Percentiles rank a stretch among this genome's conserved stretches.
Evolutionary conservation across 2,329 filamentous ascomycete genomes (phyloP).

Genomic region (Epicoccum sorghinum): DNA sequence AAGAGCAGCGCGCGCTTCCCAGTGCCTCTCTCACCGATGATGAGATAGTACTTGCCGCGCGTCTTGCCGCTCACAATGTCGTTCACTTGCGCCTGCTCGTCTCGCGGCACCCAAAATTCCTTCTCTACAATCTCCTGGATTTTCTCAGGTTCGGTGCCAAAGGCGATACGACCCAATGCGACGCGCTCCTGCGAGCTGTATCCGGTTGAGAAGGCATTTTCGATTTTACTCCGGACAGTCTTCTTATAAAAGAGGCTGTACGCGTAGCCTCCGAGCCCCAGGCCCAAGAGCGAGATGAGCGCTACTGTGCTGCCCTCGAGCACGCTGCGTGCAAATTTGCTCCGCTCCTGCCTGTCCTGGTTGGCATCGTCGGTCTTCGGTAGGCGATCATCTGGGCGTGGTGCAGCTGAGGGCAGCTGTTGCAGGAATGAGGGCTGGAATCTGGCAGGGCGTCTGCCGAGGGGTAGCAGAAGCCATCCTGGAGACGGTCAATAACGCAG

Average conservation of each 20-base stretch:
- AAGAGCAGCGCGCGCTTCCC: conserved; percentile 95
- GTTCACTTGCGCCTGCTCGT: conserved; percentile 81
- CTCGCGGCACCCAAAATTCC: conserved; percentile 79
- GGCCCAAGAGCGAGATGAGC: conserved; percentile 41
- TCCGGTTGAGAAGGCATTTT: conserved; percentile 42
- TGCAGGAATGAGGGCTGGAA: conserved; percentile 17
- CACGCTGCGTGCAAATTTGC: conserved; percentile 40
- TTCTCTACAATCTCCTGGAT: conserved; percentile 46
- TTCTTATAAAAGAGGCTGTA: conserved; percentile 44
- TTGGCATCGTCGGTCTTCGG: background rate
- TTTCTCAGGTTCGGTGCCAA: conserved; percentile 33
- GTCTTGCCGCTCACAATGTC: conserved; percentile 76
- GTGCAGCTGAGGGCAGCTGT: conserved; percentile 11
- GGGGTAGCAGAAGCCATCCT: conserved; percentile 41
- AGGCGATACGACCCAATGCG: conserved; percentile 37
- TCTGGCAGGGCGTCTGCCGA: conserved; percentile 28
- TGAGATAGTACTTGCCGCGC: conserved; percentile 83
- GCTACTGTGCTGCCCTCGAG: conserved; percentile 45
- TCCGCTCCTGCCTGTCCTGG: conserved; percentile 27
- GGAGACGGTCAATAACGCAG: background rate
- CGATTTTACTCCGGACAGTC: conserved; percentile 39
- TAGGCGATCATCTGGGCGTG: background rate
- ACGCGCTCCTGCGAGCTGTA: conserved; percentile 45
- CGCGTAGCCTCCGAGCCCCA: conserved; percentile 42
- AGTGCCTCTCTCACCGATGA: conserved; percentile 93